Percentiles rank a stretch among this genome's conserved stretches.
These are phyloP conservation scores for Auricularia auricula-judae DNA, from an alignment of 768 basidiomycete genomes.

Conservation along the genomic window DNA sequence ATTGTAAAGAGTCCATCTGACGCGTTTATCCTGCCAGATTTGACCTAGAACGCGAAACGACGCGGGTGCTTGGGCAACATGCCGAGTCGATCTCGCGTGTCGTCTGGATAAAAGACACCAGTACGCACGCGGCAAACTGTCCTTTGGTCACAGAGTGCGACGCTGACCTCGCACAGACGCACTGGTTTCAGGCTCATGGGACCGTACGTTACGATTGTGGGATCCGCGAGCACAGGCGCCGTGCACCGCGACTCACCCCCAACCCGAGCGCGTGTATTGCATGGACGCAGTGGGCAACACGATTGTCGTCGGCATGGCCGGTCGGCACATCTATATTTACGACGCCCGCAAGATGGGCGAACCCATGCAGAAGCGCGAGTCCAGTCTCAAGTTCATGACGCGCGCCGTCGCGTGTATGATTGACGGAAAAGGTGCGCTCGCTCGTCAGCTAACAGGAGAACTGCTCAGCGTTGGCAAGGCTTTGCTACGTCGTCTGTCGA, in stretches of 20 bases:
- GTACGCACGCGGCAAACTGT: constrained; percentile 28
- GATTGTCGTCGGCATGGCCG: constrained; percentile 89
- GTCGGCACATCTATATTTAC: constrained; percentile 81
- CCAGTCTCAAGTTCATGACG: constrained; percentile 92
- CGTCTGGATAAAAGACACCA: constrained; percentile 52
- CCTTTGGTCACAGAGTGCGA: no score
- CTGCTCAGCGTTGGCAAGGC: constrained; percentile 33
- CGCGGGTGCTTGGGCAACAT: constrained; percentile 69
- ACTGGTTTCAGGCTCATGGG: constrained; percentile 87
- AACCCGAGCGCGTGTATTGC: constrained; percentile 79
- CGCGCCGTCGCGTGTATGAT: constrained; percentile 85
- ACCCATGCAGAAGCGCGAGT: constrained; percentile 75
- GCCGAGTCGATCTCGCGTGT: constrained; percentile 70
- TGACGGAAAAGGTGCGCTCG: constrained; percentile 67
- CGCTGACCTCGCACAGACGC: constrained; percentile 31
- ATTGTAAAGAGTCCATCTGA: neutral
- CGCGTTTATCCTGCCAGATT: constrained; percentile 36
- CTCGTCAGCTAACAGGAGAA: neutral
- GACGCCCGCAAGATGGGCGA: constrained; percentile 69
- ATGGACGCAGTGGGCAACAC: constrained; percentile 69
- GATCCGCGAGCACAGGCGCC: constrained; percentile 56
- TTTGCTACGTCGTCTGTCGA: constrained; percentile 92
- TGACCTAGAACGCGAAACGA: constrained; percentile 63
- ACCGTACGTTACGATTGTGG: constrained; percentile 80
- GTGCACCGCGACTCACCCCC: constrained; percentile 47